Conservation (phyloP, 2,329 filamentous ascomycete genomes). For the Calonectria henricotiae region DNA sequence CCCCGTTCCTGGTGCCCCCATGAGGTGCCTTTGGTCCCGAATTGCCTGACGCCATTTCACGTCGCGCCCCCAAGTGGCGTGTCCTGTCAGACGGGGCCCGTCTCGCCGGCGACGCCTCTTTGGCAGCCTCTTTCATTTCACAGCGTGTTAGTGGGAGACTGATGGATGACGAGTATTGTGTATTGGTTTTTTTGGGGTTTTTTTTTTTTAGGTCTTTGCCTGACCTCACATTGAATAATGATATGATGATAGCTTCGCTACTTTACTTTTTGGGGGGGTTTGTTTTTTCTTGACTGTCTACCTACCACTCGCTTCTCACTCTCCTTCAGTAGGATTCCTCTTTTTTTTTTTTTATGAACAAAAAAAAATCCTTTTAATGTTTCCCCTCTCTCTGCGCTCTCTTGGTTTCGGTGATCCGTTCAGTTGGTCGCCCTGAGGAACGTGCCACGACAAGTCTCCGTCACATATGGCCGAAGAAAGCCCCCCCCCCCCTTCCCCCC, state of each 20-base stretch:
- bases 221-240: slow-evolving; percentile 6
- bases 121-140: slow-evolving; percentile 2
- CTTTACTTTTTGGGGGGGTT: not conserved
- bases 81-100: slow-evolving; percentile 38
- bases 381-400: not conserved
- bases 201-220: not conserved
- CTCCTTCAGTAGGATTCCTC: not conserved
- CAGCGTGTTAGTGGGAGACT: not conserved
- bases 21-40: slow-evolving; percentile 48
- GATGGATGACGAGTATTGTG: not conserved
- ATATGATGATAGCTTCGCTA: not conserved
- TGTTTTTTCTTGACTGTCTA: not conserved
- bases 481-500: slow-evolving; percentile 5
- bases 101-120: slow-evolving; percentile 26
- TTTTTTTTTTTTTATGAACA: not conserved
- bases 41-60: slow-evolving; percentile 44
- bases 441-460: slow-evolving; percentile 24
- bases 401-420: slow-evolving; percentile 21
- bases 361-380: not conserved
- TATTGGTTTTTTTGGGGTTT: not conserved
- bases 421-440: slow-evolving; percentile 27
- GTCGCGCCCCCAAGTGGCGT: slow-evolving; percentile 45
- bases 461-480: slow-evolving; percentile 29
- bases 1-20: slow-evolving; percentile 42
- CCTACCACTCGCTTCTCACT: not conserved